Conservation (phyloP, 371 early-diverging fungal species). For the Mortierella polycephala region DNA sequence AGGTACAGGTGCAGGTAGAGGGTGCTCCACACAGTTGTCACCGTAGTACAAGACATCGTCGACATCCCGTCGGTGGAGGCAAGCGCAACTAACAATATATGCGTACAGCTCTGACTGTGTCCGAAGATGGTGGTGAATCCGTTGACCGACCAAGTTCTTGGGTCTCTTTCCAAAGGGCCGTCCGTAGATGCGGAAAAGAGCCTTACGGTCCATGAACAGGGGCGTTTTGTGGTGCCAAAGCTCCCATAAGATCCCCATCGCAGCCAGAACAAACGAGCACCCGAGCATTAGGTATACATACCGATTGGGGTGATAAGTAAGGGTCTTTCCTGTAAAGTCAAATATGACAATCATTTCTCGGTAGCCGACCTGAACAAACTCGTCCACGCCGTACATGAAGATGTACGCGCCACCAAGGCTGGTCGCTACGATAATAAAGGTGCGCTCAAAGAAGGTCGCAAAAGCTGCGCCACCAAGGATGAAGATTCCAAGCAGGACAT, state of each 20-base stretch:
- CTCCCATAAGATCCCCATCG: conserved; percentile 42
- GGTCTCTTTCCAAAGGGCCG: conserved; percentile 52
- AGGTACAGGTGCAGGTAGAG: neutral
- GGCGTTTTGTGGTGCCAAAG: conserved; percentile 48
- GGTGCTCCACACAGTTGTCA: neutral
- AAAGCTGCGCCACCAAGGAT: conserved; percentile 32
- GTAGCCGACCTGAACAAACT: conserved; percentile 54
- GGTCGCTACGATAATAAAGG: conserved; percentile 42
- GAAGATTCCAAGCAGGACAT: conserved; percentile 28
- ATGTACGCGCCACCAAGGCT: conserved; percentile 52
- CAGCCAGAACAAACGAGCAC: conserved; percentile 24
- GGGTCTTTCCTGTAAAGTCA: conserved; percentile 47
- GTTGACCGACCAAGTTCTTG: conserved; percentile 33
- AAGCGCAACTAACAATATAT: conserved; percentile 15
- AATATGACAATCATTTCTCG: conserved; percentile 56
- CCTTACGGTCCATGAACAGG: conserved; percentile 31
- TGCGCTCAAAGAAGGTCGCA: conserved; percentile 44
- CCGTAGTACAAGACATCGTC: conserved; percentile 32
- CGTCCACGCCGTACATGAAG: conserved; percentile 53
- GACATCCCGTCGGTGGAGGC: conserved; percentile 26
- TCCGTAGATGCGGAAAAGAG: conserved; percentile 46
- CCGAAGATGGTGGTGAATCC: conserved; percentile 36
- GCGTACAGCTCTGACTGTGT: conserved; percentile 21
- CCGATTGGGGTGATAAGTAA: conserved; percentile 40
- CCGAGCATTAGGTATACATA: conserved; percentile 47